phyloP scores from a whole-genome alignment of 2,329 filamentous ascomycete species.

The Metarhizium brunneum region DNA sequence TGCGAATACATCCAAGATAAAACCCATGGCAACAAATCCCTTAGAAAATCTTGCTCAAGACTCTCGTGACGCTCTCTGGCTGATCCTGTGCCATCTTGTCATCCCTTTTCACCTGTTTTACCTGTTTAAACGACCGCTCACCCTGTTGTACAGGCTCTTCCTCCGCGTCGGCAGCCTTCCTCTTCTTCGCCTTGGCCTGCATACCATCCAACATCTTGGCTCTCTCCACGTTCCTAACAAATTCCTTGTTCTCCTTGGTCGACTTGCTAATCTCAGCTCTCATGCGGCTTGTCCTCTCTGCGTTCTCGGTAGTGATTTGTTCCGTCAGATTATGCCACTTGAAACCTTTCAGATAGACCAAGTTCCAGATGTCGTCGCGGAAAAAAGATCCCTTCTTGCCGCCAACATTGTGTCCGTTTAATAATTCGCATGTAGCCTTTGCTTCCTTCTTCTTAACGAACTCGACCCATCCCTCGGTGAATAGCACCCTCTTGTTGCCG shows the following conservation, averaged over 20 bases:
- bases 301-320: constrained; percentile 74
- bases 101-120: constrained; percentile 44
- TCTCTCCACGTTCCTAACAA: constrained; percentile 68
- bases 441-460: constrained; percentile 69
- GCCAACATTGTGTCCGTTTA: constrained; percentile 71
- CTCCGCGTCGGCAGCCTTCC: constrained; percentile 18
- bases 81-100: constrained; percentile 33
- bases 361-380: constrained; percentile 78
- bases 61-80: constrained; percentile 47
- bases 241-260: constrained; percentile 71
- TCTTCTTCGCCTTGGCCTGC: constrained; percentile 45
- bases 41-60: constrained; percentile 57
- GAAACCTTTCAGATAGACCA: constrained; percentile 73
- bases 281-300: constrained; percentile 66
- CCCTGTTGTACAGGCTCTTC: constrained; percentile 13
- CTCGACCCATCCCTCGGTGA: constrained; percentile 80
- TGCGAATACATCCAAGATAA: background rate
- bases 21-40: constrained; percentile 1
- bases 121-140: constrained; percentile 55
- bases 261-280: constrained; percentile 68
- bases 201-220: constrained; percentile 74
- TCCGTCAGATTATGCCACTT: constrained; percentile 72
- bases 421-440: constrained; percentile 62
- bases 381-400: constrained; percentile 80
- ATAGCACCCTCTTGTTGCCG: constrained; percentile 77